Evolutionary conservation across 2,329 filamentous ascomycete species (phyloP).

Genomic region (Pseudogymnoascus verrucosus): DNA sequence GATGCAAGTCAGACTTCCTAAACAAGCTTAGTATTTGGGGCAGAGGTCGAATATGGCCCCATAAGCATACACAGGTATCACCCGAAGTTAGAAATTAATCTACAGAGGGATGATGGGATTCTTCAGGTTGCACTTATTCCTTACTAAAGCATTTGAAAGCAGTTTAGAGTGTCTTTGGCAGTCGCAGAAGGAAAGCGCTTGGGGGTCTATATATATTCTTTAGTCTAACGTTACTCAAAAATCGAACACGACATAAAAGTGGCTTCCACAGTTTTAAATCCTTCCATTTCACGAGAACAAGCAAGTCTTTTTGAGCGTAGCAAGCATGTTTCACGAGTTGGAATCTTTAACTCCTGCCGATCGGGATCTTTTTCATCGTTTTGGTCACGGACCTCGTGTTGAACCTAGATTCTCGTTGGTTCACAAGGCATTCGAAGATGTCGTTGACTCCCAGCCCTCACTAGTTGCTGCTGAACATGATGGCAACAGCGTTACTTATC

Average conservation of each 20-base stretch:
- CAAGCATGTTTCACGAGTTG: slow-evolving; percentile 18
- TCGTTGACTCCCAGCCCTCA: slow-evolving; percentile 31
- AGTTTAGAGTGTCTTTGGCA: not conserved
- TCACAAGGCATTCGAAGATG: slow-evolving; percentile 26
- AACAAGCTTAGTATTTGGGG: not conserved
- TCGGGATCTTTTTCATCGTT: slow-evolving; percentile 22
- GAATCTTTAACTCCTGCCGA: slow-evolving; percentile 22
- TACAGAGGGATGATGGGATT: not conserved
- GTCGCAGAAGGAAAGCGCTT: not conserved
- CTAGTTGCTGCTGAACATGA: slow-evolving; percentile 32
- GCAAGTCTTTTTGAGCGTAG: not conserved
- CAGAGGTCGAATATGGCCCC: not conserved
- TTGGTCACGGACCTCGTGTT: slow-evolving; percentile 23
- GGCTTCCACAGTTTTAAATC: not conserved
- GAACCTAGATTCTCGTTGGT: slow-evolving; percentile 29
- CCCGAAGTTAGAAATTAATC: not conserved
- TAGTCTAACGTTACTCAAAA: not conserved
- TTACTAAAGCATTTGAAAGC: not conserved
- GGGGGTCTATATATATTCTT: not conserved
- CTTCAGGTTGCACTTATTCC: not conserved
- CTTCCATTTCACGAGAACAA: not conserved
- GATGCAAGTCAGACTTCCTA: not conserved
- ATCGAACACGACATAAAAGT: not conserved
- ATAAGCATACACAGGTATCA: not conserved
- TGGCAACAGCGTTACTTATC: slow-evolving; percentile 36